phyloP scores from a whole-genome alignment of 2,329 filamentous ascomycete species.

The Plenodomus biglobosus region DNA sequence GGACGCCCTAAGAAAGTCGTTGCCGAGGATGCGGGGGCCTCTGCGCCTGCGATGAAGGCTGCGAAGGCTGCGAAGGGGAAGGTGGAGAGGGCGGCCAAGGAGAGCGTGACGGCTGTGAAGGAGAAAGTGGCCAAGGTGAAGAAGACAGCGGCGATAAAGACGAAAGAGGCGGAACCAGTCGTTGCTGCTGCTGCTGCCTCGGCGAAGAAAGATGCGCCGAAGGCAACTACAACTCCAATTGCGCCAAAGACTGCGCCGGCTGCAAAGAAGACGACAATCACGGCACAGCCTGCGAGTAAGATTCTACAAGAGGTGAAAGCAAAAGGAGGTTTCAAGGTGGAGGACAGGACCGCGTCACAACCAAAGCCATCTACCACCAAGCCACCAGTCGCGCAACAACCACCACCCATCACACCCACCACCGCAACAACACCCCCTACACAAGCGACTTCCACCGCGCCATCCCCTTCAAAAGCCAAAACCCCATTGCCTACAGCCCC shows the following conservation, averaged over 20 bases:
- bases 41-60: constrained; percentile 7
- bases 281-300: constrained; percentile 29
- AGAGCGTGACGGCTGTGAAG: constrained; percentile 25
- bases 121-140: constrained; percentile 18
- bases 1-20: constrained; percentile 39
- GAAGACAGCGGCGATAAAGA: constrained; percentile 15
- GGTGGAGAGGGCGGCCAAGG: constrained; percentile 9
- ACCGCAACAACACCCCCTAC: neutral
- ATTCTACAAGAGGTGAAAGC: constrained; percentile 34
- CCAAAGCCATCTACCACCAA: neutral
- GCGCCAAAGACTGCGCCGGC: neutral
- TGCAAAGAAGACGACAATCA: constrained; percentile 27
- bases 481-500: constrained; percentile 1
- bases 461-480: neutral
- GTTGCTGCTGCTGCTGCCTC: neutral
- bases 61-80: constrained; percentile 21
- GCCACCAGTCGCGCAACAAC: neutral
- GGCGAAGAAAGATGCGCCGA: constrained; percentile 16
- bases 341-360: neutral
- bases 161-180: constrained; percentile 6
- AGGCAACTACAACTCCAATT: neutral
- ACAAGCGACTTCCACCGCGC: neutral
- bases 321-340: constrained; percentile 22
- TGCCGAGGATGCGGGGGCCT: constrained; percentile 16
- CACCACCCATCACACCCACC: neutral